These are phyloP conservation scores for Ogataea dorogensis DNA, from an alignment of 805 yeast genomes.

Conservation along the genomic window DNA sequence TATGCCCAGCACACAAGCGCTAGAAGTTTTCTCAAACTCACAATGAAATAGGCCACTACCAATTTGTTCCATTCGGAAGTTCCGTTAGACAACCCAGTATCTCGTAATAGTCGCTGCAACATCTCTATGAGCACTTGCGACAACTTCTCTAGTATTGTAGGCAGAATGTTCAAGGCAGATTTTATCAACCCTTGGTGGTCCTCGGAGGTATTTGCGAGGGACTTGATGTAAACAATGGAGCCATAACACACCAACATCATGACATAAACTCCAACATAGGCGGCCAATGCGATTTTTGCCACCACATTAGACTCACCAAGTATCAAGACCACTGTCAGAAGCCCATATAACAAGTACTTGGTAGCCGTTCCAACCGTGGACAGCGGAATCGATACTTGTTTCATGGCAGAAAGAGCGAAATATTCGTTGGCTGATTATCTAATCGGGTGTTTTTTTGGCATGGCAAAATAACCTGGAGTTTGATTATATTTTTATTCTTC, in stretches of 20 bases:
- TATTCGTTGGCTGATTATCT: slow-evolving; percentile 8
- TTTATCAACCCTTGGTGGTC: slow-evolving; percentile 21
- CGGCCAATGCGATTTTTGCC: slow-evolving; percentile 30
- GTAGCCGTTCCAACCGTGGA: slow-evolving; percentile 19
- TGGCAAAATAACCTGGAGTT: slow-evolving; percentile 5
- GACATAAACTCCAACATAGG: slow-evolving; percentile 27
- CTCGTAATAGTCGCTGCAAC: slow-evolving; percentile 4
- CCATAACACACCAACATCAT: slow-evolving; percentile 23
- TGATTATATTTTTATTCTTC: background rate
- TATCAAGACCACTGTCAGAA: slow-evolving; percentile 15
- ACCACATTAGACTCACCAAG: slow-evolving; percentile 26
- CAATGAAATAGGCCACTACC: slow-evolving; percentile 26
- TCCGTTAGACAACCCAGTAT: slow-evolving; percentile 1
- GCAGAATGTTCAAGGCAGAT: slow-evolving; percentile 22
- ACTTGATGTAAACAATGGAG: slow-evolving; percentile 24
- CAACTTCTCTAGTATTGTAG: slow-evolving; percentile 23
- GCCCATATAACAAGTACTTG: slow-evolving; percentile 11
- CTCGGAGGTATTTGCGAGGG: slow-evolving; percentile 6
- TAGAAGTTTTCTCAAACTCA: slow-evolving; percentile 28
- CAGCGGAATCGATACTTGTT: slow-evolving; percentile 8
- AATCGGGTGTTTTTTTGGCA: slow-evolving; percentile 1
- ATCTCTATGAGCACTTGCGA: slow-evolving; percentile 18
- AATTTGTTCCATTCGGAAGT: slow-evolving; percentile 8
- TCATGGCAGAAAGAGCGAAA: slow-evolving; percentile 8
- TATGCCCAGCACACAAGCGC: slow-evolving; percentile 30